Evolutionary conservation across 2,329 filamentous ascomycete genomes (phyloP), one percentile per base, ranked within the genome.

Genomic region (Fusarium chlamydosporum): DNA sequence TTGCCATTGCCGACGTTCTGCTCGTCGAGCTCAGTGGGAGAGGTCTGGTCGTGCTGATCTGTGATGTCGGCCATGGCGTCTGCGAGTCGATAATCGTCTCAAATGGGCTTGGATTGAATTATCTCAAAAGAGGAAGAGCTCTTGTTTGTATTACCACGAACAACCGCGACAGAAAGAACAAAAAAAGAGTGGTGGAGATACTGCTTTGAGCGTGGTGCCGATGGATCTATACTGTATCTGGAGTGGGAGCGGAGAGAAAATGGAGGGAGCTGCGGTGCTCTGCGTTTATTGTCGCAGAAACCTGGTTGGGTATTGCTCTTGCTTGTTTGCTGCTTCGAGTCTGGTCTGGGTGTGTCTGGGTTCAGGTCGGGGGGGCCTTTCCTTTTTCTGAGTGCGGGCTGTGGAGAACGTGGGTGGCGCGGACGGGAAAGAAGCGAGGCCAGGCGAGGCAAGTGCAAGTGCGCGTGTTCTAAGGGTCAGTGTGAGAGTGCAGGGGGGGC

Each of bases 1-100:
- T 86, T 91, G 80, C 91, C 92, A 84, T 94, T 94, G 82, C 91
- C 91, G 74, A 88, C 85, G 72, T 87, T 83, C 77, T 92, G 89
- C 73, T 94, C 91, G 76, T 93, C 91, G 77, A 91, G 87, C 75
- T 91, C 90, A 75, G 88, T 89, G 67, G 91, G 89, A 74, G 91
- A 91, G 75, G 89, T 89, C 79, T 92, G 90, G 76, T 92, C 89
- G 85, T 92, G 89, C 79, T 92, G 90, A 77, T 92, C 89, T 74
- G 90, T 88, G 82, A 93, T 91, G 83, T 94, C 91, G 85, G 90
- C 90, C 91, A 94, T 93, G 67, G 68, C 59, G 63, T 59, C 56
- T 57, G 35, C n/a, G 46, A 53, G 61, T 65, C 43, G 66, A 67
- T 56, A 54, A 56, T 56, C 53, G 54, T 62, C 66, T 69, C 56